A percentile compares a stretch with the other conserved stretches of the same genome.
phyloP scores from a whole-genome alignment of 2,329 filamentous ascomycete genomes.

The Aspergillus puulaauensis region DNA sequence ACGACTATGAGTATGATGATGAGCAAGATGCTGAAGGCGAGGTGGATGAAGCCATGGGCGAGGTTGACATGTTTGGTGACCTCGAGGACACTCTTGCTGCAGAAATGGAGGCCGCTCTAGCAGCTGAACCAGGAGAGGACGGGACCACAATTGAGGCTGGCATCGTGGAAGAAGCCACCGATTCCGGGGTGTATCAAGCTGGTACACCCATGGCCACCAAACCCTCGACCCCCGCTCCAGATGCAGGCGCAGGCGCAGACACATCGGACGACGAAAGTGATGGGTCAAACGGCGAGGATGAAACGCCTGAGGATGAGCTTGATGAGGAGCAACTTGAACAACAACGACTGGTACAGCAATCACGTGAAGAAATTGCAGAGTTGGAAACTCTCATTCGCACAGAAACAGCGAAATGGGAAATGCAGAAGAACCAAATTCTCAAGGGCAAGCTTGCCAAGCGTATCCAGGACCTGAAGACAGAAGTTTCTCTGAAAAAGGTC shows the following conservation, averaged over 20 bases:
- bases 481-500: conserved; percentile 45
- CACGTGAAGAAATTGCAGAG: conserved; percentile 46
- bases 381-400: conserved; percentile 40
- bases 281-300: conserved; percentile 36
- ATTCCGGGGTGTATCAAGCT: conserved; percentile 25
- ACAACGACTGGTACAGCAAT: conserved; percentile 43
- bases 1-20: conserved; percentile 48
- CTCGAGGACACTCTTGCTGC: conserved; percentile 44
- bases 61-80: conserved; percentile 33
- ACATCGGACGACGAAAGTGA: conserved; percentile 45
- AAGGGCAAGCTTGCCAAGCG: conserved; percentile 45
- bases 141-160: conserved; percentile 29
- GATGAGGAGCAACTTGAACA: conserved; percentile 46
- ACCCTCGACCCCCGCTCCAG: conserved; percentile 27
- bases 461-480: conserved; percentile 45
- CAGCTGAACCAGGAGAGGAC: conserved; percentile 32
- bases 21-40: conserved; percentile 53
- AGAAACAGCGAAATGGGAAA: conserved; percentile 42
- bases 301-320: conserved; percentile 37
- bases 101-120: conserved; percentile 45
- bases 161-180: conserved; percentile 14
- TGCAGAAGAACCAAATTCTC: conserved; percentile 40
- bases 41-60: conserved; percentile 44
- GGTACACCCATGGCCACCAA: conserved; percentile 35
- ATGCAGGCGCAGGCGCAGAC: conserved; percentile 24